Conservation (phyloP, 2,329 filamentous ascomycete genomes). For the Colletotrichum eleusines region DNA sequence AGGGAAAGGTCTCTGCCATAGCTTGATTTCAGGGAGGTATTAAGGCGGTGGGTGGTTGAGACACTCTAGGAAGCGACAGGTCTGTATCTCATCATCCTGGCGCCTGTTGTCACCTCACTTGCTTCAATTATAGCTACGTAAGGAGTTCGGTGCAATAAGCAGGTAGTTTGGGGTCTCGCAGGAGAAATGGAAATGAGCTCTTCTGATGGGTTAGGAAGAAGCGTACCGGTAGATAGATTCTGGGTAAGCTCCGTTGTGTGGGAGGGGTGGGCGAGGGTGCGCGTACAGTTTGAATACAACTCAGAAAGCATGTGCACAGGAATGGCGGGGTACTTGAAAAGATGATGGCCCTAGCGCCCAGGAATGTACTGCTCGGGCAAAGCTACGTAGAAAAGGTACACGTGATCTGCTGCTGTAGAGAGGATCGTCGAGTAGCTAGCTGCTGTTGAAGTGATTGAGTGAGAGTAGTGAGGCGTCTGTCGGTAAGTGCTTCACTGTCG, state of each 20-base stretch:
- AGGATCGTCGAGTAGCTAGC: slow-evolving; percentile 25
- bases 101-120: neutral
- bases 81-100: slow-evolving; percentile 8
- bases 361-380: slow-evolving; percentile 4
- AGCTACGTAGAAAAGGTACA: neutral
- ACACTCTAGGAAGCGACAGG: slow-evolving; percentile 9
- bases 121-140: slow-evolving; percentile 1
- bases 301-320: slow-evolving; percentile 40
- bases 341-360: slow-evolving; percentile 16
- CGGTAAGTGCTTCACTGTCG: slow-evolving; percentile 15
- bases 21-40: neutral
- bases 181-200: neutral
- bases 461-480: slow-evolving; percentile 17
- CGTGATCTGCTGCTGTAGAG: slow-evolving; percentile 2
- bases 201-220: neutral
- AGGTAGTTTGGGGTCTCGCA: neutral
- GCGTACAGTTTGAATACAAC: slow-evolving; percentile 24
- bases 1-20: neutral
- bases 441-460: slow-evolving; percentile 34
- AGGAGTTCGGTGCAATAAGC: neutral
- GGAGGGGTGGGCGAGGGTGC: slow-evolving; percentile 28
- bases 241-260: slow-evolving; percentile 29
- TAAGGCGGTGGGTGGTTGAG: slow-evolving; percentile 9
- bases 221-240: neutral
- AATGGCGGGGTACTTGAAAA: slow-evolving; percentile 33